Base-by-base conservation (phyloP, 75 land plant species). In the Pseudotsuga menziesii region DNA sequence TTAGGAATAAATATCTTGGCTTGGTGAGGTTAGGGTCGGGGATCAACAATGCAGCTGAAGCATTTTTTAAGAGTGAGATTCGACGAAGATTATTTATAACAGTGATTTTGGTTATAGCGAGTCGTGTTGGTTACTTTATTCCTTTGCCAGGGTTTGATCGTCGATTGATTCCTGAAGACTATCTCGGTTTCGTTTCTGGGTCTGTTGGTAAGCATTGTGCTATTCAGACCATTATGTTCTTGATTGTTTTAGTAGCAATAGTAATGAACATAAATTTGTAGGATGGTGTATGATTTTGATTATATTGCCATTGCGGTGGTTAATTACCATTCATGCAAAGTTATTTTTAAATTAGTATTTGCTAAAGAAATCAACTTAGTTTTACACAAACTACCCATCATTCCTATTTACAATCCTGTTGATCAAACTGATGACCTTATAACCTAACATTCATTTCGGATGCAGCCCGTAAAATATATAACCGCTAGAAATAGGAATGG, bases 81-180 rank as follows among this genome's bases (percentile, higher is more conserved):
- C 84, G 99, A 39, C 82, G 95, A 58, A 82, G 99, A 78, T 70
- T 90, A 26, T 90, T 86, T 80, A 90, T 97, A 61, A 97, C 97
- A 11, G 86, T 93, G 22, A 80, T 85, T 36, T 74, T 97, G 54
- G 76, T 94, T 41, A 80, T 94, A 22, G 83, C 90, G 11, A 88
- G 98, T 57, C 91, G 99, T 9, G 76, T 90, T 73, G 99, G 99
- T 16, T 90, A 97, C 73, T 97, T 90, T 69, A 82, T 97, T 61
- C 99, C 99, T 41, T 76, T 97, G 54, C 99, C 99, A 26, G 99
- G 99, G 5, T 97, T 89, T 88, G 97, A 97, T 86, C 83, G 94
- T 67, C 87, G 95, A 25, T 76, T 89, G 78, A 90, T 94, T 78
- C 93, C 99, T 64, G 77, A 87, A 44, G 79, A 92, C 64, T 97